Percentiles rank a stretch among this genome's conserved stretches.
Conservation (phyloP, 2,329 filamentous ascomycete species). For the Bipolaris sorokiniana region DNA sequence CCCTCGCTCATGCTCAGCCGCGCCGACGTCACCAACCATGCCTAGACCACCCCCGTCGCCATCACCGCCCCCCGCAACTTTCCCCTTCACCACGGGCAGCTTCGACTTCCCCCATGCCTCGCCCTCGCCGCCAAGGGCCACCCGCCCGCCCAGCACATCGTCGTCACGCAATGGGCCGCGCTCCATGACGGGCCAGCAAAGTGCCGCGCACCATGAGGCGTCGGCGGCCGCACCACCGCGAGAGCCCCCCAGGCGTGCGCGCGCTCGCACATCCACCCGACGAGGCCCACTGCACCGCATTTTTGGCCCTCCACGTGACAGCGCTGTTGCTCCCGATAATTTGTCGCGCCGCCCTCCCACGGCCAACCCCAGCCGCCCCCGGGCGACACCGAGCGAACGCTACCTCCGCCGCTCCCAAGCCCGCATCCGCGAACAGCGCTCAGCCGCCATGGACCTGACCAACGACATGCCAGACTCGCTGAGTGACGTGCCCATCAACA, state of each 20-base stretch:
- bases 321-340: conserved; percentile 17
- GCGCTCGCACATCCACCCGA: conserved; percentile 17
- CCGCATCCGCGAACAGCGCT: conserved; percentile 36
- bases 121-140: conserved; percentile 27
- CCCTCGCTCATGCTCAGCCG: background rate
- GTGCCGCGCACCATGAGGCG: conserved; percentile 17
- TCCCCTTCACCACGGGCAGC: conserved; percentile 47
- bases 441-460: conserved; percentile 30
- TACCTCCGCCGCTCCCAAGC: conserved; percentile 44
- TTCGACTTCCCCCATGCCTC: conserved; percentile 56
- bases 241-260: conserved; percentile 17
- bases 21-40: conserved; percentile 36
- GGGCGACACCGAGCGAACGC: conserved; percentile 45
- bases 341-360: conserved; percentile 24
- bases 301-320: conserved; percentile 31
- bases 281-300: conserved; percentile 29
- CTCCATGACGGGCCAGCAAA: conserved; percentile 13
- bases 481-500: conserved; percentile 27
- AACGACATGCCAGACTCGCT: conserved; percentile 32
- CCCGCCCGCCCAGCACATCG: conserved; percentile 8
- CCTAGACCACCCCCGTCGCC: conserved; percentile 38
- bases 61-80: conserved; percentile 35
- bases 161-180: conserved; percentile 16
- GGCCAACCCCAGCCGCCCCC: conserved; percentile 36
- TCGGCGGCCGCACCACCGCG: conserved; percentile 8